Conservation (phyloP, 257 asterid species). For the Knoxia roxburghii region DNA sequence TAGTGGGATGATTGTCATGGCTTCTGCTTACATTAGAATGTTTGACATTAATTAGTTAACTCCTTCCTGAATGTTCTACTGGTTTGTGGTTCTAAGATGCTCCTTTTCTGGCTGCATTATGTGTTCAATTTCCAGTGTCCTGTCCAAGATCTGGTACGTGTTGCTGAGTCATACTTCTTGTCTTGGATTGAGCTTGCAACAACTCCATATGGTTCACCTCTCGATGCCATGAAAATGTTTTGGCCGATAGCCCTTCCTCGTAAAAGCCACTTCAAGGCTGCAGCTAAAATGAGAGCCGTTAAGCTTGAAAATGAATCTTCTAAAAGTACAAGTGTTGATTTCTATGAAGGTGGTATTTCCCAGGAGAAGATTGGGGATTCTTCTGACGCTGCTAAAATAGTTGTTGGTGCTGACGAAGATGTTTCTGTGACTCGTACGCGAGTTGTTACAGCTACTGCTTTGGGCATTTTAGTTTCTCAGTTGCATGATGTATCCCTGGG, state of each 20-base stretch:
- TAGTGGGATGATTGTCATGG: not conserved
- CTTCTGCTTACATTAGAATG: not conserved
- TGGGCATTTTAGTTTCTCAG: slow-evolving; percentile 84
- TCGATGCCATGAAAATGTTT: slow-evolving; percentile 88
- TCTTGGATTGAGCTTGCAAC: slow-evolving; percentile 92
- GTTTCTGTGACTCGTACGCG: slow-evolving; percentile 82
- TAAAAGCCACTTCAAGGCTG: slow-evolving; percentile 92
- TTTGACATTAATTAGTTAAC: not conserved
- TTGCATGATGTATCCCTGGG: slow-evolving; percentile 55
- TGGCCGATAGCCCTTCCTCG: slow-evolving; percentile 98
- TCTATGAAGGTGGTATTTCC: slow-evolving; percentile 34
- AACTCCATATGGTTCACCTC: slow-evolving; percentile 81
- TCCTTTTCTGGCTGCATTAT: slow-evolving; percentile 7
- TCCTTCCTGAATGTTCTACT: not conserved
- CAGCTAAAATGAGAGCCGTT: slow-evolving; percentile 94
- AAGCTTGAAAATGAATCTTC: slow-evolving; percentile 52
- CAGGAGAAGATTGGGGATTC: slow-evolving; percentile 62
- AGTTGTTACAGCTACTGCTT: slow-evolving; percentile 80
- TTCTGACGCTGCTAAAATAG: slow-evolving; percentile 55
- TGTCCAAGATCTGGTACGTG: slow-evolving; percentile 70
- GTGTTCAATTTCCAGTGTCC: slow-evolving; percentile 47
- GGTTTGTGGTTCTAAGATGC: slow-evolving; percentile 14
- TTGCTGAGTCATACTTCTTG: slow-evolving; percentile 67
- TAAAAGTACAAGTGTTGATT: slow-evolving; percentile 39
- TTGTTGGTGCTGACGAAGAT: slow-evolving; percentile 92